These are phyloP conservation scores for Termitomyces sp. DNA, from an alignment of 768 basidiomycete genomes.

Conservation along the genomic window DNA sequence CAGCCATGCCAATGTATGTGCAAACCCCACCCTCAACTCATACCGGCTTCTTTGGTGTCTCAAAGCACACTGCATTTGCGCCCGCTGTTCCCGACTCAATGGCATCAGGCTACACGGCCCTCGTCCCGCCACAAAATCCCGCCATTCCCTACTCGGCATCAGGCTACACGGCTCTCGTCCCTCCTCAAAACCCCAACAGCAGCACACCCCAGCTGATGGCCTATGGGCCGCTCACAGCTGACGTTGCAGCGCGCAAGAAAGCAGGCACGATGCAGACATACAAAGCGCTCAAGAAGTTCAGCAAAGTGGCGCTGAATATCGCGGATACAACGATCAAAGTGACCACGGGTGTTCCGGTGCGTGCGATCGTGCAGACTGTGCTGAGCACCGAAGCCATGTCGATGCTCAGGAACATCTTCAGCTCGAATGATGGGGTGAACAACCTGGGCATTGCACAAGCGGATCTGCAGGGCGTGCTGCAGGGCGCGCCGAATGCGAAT, in stretches of 20 bases:
- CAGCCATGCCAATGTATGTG: background rate
- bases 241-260: constrained; percentile 12
- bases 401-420: constrained; percentile 11
- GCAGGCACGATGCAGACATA: background rate
- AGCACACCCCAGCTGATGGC: background rate
- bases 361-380: constrained; percentile 7
- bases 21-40: background rate
- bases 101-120: background rate
- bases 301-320: constrained; percentile 11
- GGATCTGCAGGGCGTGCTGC: constrained; percentile 26
- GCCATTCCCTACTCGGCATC: background rate
- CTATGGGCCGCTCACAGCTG: constrained; percentile 7
- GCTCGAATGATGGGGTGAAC: background rate
- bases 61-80: background rate
- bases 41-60: constrained; percentile 5
- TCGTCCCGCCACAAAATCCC: background rate
- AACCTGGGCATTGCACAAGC: background rate
- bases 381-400: background rate
- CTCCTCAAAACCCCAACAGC: background rate
- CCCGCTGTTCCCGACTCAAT: background rate
- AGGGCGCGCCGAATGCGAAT: constrained; percentile 26
- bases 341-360: constrained; percentile 1
- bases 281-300: constrained; percentile 7
- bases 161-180: background rate
- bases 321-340: constrained; percentile 9